Evolutionary conservation across 805 yeast genomes (phyloP).

Genomic region (Kurtzmaniella fragi): DNA sequence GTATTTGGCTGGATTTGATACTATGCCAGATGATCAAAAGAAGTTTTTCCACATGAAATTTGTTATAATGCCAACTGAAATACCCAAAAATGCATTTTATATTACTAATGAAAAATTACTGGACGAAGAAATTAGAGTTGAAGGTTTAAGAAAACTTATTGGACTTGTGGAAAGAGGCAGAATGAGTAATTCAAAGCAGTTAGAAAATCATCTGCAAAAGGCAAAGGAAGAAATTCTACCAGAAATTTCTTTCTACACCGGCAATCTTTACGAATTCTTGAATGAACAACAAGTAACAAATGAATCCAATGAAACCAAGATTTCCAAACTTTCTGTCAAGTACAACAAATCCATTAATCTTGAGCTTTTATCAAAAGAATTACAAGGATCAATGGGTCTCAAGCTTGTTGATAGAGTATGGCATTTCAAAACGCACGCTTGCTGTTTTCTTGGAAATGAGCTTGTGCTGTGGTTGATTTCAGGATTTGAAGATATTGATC

Average conservation of each 20-base stretch:
- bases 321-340: conserved; percentile 14
- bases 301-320: conserved; percentile 33
- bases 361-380: conserved; percentile 51
- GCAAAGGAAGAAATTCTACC: conserved; percentile 52
- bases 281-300: conserved; percentile 40
- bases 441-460: conserved; percentile 82
- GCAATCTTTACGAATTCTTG: conserved; percentile 67
- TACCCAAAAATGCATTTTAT: conserved; percentile 50
- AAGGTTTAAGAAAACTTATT: conserved; percentile 73
- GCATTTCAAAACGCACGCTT: conserved; percentile 78
- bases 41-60: conserved; percentile 68
- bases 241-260: conserved; percentile 83
- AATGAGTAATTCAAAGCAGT: conserved; percentile 22
- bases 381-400: conserved; percentile 65
- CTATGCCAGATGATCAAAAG: conserved; percentile 48
- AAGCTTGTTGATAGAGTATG: conserved; percentile 75
- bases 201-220: conserved; percentile 16
- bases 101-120: conserved; percentile 57
- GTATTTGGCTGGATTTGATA: conserved; percentile 84
- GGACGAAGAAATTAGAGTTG: conserved; percentile 87
- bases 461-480: conserved; percentile 82
- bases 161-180: conserved; percentile 56
- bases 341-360: conserved; percentile 49
- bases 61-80: conserved; percentile 77
- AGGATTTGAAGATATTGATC: conserved; percentile 71